A percentile compares a stretch with the other conserved stretches of the same genome.
phyloP scores from a whole-genome alignment of 2,329 filamentous ascomycete species.

The Alternaria postmessia region DNA sequence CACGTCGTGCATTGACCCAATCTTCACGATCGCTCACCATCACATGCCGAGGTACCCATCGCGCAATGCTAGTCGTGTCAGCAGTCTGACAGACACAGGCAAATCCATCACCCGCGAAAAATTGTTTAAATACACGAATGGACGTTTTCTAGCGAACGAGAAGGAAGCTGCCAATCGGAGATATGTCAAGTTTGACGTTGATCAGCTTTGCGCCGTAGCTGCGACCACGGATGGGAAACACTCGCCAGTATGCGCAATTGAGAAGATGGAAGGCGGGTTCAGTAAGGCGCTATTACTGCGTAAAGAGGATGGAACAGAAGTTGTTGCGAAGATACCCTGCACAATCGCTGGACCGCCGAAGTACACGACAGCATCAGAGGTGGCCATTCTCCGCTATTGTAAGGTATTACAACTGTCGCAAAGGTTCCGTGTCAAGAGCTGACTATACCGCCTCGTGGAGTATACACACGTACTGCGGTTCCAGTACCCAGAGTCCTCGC shows the following conservation, averaged over 20 bases:
- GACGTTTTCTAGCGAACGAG: conserved; percentile 41
- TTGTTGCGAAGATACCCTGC: conserved; percentile 35
- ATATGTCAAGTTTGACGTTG: conserved; percentile 40
- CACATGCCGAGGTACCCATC: conserved; percentile 1
- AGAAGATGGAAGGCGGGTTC: conserved; percentile 47
- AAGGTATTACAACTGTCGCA: conserved; percentile 9
- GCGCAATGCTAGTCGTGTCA: too few species aligned
- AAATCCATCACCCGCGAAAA: conserved; percentile 25
- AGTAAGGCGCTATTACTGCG: conserved; percentile 43
- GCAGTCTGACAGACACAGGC: neutral
- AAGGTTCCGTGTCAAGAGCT: conserved; percentile 1
- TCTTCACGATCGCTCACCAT: neutral
- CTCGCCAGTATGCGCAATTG: conserved; percentile 37
- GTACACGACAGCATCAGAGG: conserved; percentile 47
- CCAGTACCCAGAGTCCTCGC: conserved; percentile 40
- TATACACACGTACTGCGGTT: conserved; percentile 23
- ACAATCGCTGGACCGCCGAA: conserved; percentile 41
- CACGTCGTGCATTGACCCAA: too few species aligned
- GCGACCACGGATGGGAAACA: conserved; percentile 21
- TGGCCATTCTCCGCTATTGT: conserved; percentile 46
- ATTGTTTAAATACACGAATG: conserved; percentile 39
- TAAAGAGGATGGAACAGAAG: conserved; percentile 25
- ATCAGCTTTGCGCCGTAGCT: conserved; percentile 39
- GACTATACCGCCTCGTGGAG: conserved; percentile 6
- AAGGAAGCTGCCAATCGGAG: conserved; percentile 30